Evolutionary conservation across 2,329 filamentous ascomycete species (phyloP), one percentile per base, ranked within the genome.

Genomic region (Geosmithia morbida): DNA sequence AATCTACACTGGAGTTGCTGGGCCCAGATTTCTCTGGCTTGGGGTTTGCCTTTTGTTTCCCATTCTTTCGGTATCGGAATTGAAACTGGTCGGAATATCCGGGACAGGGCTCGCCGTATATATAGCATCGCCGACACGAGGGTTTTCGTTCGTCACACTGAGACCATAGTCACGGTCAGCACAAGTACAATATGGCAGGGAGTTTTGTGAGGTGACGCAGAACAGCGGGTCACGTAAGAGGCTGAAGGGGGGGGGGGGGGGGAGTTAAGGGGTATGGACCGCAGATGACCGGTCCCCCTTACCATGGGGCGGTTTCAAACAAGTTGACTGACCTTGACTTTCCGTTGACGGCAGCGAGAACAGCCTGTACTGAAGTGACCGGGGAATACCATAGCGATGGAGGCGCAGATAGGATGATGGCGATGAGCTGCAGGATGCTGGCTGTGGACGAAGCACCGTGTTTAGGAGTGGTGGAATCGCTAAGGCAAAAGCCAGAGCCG

Each of bases 21-120:
- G 14, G 11, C 11, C 11, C 33, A 37, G 33, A 37, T 11, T 17
- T 14, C 48, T n/a, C 19, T 49, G 49, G 22, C 26, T 37, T 37
- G 33, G 33, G 33, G 3, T 5, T 3, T 11, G 11, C 33, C 33
- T 37, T 37, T 16, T 37, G 33, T 37, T 16, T 37, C 33, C 11
- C 33, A 13, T 37, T 37, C 14, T 37, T 37, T 13, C 33, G 33
- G 14, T 59, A 53, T 20, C 61, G 55, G 49, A 63, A 63, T 29
- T 63, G 59, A 45, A 63, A 63, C 49, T 60, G 56, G 47, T 63
- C 61, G 14, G 60, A 62, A 47, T 63, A 63, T 43, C 61, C 61
- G 2, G 56, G 54, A 19, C 61, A 63, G 1, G 55, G 54, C 46
- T 60, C 59, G 10, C 61, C 61, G 45, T 63, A 63, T 42, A 58